A percentile compares a stretch with the other conserved stretches of the same genome.
Evolutionary conservation across 2,329 filamentous ascomycete species (phyloP).

Genomic region (Xylariaceae sp.): DNA sequence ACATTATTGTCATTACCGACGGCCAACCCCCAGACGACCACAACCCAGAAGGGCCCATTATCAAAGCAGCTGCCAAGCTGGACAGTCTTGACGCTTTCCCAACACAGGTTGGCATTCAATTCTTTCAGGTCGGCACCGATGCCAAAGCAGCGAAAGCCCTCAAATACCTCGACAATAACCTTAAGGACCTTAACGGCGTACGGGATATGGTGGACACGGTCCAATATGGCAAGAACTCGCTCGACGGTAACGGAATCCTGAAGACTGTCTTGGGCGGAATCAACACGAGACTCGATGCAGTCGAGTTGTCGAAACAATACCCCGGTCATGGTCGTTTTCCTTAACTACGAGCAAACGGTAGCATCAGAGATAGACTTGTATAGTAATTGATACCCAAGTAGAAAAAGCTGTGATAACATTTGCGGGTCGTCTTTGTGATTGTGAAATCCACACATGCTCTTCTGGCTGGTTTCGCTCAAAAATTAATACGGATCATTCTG

Average conservation of each 20-base stretch:
- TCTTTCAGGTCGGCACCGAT: constrained; percentile 89
- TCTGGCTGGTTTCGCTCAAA: no score
- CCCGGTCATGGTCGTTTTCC: no score
- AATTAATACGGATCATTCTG: no score
- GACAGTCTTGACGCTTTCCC: constrained; percentile 65
- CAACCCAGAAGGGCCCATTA: constrained; percentile 55
- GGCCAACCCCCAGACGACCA: constrained; percentile 77
- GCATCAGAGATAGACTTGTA: no score
- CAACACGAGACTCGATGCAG: constrained; percentile 55
- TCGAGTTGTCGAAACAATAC: no score
- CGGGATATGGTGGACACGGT: constrained; percentile 93
- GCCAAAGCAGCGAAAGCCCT: constrained; percentile 60
- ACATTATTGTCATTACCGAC: constrained; percentile 91
- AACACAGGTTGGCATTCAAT: constrained; percentile 88
- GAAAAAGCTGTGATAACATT: no score
- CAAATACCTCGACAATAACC: constrained; percentile 68
- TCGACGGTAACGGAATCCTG: constrained; percentile 69
- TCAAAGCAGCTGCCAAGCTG: constrained; percentile 64
- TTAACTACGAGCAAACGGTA: no score
- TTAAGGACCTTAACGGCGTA: constrained; percentile 45
- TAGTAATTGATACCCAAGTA: no score
- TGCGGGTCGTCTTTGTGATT: no score
- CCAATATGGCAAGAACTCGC: constrained; percentile 54
- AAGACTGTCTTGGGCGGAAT: constrained; percentile 81
- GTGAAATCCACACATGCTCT: no score